Conservation (phyloP, 2,329 filamentous ascomycete species). For the Monilinia aucupariae region DNA sequence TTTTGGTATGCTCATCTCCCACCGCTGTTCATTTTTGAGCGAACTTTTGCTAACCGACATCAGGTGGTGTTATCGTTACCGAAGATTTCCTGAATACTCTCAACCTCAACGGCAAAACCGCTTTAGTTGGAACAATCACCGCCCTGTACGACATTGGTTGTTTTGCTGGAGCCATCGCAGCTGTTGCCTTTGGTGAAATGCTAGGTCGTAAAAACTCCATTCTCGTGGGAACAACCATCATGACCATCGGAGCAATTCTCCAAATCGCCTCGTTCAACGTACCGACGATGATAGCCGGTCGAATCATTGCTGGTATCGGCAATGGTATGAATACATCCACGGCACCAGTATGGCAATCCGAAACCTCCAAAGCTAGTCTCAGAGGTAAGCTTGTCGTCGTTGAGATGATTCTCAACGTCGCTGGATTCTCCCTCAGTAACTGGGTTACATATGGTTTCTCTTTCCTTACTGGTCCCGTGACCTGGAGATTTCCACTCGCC, state of each 20-base stretch:
- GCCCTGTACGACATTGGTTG: conserved; percentile 46
- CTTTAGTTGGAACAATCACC: conserved; percentile 40
- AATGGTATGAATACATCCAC: conserved; percentile 55
- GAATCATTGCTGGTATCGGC: conserved; percentile 69
- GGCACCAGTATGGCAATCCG: conserved; percentile 29
- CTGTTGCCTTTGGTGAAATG: conserved; percentile 30
- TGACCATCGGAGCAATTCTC: conserved; percentile 28
- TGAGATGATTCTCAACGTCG: conserved; percentile 15
- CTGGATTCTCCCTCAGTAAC: conserved; percentile 17
- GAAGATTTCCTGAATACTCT: conserved; percentile 40
- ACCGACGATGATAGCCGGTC: conserved; percentile 48
- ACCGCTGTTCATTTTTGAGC: neutral
- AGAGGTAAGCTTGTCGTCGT: conserved; percentile 19
- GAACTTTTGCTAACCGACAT: neutral
- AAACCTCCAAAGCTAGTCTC: conserved; percentile 18
- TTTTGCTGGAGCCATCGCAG: conserved; percentile 41
- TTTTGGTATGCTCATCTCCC: conserved; percentile 30
- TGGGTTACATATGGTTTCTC: conserved; percentile 19
- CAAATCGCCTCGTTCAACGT: conserved; percentile 35
- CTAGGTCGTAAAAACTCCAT: conserved; percentile 35
- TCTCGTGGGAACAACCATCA: conserved; percentile 27
- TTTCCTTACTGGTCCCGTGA: conserved; percentile 10
- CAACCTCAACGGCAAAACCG: conserved; percentile 23
- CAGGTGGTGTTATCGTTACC: conserved; percentile 43
- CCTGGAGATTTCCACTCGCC: conserved; percentile 19